These are phyloP conservation scores for Selaginella moellendorffii DNA, from an alignment of 75 land plant genomes.

Conservation along the genomic window DNA sequence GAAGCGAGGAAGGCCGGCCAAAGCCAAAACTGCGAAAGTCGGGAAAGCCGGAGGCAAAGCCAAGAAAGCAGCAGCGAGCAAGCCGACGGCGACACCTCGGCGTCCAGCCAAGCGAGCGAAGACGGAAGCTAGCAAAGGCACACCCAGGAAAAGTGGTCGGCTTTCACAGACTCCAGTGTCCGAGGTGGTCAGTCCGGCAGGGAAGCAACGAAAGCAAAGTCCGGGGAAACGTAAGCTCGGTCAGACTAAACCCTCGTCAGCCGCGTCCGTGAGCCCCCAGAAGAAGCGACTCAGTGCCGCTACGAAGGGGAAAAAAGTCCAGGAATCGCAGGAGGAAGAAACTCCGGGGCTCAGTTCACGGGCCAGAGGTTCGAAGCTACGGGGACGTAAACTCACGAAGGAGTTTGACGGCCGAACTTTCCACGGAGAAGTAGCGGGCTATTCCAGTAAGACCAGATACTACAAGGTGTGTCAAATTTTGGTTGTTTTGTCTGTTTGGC, in stretches of 20 bases:
- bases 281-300: too few species aligned
- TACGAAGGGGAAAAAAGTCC: not conserved
- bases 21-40: constrained; percentile 1
- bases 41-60: not conserved
- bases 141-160: not conserved
- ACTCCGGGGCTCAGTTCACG: not conserved
- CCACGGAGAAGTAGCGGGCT: not conserved
- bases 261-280: too few species aligned
- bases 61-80: constrained; percentile 7
- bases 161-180: too few species aligned
- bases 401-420: not conserved
- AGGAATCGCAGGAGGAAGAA: not conserved
- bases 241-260: too few species aligned
- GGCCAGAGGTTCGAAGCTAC: not conserved
- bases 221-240: too few species aligned
- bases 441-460: not conserved
- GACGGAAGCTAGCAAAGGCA: not conserved
- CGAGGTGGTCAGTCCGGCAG: too few species aligned
- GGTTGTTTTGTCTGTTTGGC: not conserved
- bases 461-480: not conserved
- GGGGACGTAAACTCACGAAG: not conserved
- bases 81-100: not conserved
- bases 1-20: not conserved
- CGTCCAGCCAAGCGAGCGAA: not conserved
- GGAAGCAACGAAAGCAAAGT: too few species aligned